These are phyloP conservation scores for Hygrocybe coccinea DNA, from an alignment of 768 basidiomycete genomes.

Conservation along the genomic window DNA sequence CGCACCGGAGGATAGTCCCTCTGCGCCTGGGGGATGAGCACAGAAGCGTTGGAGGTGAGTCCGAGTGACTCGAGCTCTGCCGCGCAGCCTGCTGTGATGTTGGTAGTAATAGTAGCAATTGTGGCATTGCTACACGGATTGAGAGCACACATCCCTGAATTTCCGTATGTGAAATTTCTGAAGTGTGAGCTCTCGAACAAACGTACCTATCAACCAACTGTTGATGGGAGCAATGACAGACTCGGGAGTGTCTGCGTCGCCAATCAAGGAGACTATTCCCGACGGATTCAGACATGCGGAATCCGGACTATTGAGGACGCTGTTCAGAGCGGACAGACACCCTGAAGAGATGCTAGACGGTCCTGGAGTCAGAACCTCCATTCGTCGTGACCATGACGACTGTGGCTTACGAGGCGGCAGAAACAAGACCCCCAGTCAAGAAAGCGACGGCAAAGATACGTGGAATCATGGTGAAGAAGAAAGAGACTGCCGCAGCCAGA, in stretches of 20 bases:
- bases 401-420: no score
- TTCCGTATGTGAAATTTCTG: neutral
- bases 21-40: conserved; percentile 41
- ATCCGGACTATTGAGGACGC: conserved; percentile 41
- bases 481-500: no score
- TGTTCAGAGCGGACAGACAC: conserved; percentile 46
- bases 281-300: conserved; percentile 49
- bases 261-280: conserved; percentile 39
- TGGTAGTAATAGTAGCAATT: conserved; percentile 49
- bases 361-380: no score
- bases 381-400: no score
- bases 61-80: conserved; percentile 34
- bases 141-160: conserved; percentile 39
- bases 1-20: conserved; percentile 53
- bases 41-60: conserved; percentile 18
- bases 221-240: conserved; percentile 48
- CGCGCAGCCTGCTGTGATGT: conserved; percentile 46
- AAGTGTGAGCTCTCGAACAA: neutral
- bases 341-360: conserved; percentile 37
- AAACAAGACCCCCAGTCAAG: neutral
- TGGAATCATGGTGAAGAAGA: neutral
- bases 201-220: conserved; percentile 50
- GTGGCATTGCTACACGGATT: conserved; percentile 56
- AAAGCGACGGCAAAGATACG: neutral
- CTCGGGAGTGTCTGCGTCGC: conserved; percentile 33